Percentiles rank a stretch among this genome's conserved stretches.
Conservation (phyloP, 208 protist species). For the Crithidia expoeki region DNA sequence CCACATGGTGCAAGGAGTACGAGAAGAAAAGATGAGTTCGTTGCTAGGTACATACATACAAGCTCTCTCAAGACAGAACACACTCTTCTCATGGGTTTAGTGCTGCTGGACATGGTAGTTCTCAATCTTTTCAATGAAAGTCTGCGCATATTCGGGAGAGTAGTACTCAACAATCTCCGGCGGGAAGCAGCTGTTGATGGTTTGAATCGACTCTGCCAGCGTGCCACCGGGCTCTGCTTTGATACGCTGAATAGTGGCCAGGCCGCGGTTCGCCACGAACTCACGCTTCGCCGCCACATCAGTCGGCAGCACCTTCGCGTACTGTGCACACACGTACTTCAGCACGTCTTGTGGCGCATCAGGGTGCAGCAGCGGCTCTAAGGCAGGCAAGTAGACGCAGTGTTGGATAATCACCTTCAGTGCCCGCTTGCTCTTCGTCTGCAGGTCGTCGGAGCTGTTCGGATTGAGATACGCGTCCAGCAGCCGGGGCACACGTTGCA, state of each 20-base stretch:
- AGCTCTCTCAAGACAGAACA: too few relatives aligned
- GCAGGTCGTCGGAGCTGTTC: slow-evolving; percentile 94
- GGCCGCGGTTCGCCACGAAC: slow-evolving; percentile 95
- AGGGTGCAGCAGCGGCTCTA: slow-evolving; percentile 96
- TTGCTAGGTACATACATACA: slow-evolving; percentile 1
- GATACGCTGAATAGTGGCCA: slow-evolving; percentile 96
- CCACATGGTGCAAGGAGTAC: too few relatives aligned
- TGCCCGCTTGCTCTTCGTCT: slow-evolving; percentile 95
- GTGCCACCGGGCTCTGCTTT: slow-evolving; percentile 95
- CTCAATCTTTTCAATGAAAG: slow-evolving; percentile 96
- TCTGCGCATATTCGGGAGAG: slow-evolving; percentile 96
- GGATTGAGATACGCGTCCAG: slow-evolving; percentile 92
- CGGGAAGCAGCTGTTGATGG: slow-evolving; percentile 98
- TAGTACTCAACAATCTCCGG: slow-evolving; percentile 99
- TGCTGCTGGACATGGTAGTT: slow-evolving; percentile 89
- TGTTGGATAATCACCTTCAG: slow-evolving; percentile 97
- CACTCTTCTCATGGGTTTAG: slow-evolving; percentile 42
- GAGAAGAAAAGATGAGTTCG: neutral
- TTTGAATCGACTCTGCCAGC: slow-evolving; percentile 95
- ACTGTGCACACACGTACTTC: slow-evolving; percentile 98
- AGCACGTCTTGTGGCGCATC: slow-evolving; percentile 95
- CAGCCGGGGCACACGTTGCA: slow-evolving; percentile 95
- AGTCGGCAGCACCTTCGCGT: slow-evolving; percentile 98
- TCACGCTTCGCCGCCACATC: slow-evolving; percentile 96
- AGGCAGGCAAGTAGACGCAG: slow-evolving; percentile 94